Percentiles rank a stretch among this genome's conserved stretches.
Conservation (phyloP, 192 early-diverging fungal species). For the Pilobolus umbonatus region DNA sequence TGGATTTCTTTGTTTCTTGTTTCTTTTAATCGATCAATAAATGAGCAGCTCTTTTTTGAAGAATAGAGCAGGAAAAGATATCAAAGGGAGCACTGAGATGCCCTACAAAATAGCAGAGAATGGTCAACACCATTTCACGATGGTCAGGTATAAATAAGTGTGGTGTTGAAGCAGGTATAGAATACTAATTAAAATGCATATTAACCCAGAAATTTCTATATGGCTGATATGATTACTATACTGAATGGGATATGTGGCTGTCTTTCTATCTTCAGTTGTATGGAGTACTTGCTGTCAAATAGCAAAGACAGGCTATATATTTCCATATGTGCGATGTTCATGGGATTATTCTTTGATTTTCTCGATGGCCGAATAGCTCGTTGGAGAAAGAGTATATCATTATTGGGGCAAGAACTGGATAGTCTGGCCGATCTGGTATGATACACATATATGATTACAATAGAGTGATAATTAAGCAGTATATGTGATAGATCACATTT, state of each 20-base stretch:
- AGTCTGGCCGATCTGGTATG: slow-evolving; percentile 77
- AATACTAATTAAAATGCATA: neutral
- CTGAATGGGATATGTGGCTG: slow-evolving; percentile 75
- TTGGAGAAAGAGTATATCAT: slow-evolving; percentile 62
- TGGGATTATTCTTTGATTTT: slow-evolving; percentile 64
- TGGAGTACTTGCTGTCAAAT: slow-evolving; percentile 61
- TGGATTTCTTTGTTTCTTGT: too few relatives aligned
- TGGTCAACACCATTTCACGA: slow-evolving; percentile 10
- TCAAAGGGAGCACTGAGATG: too few relatives aligned
- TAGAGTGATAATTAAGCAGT: neutral
- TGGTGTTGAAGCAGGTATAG: too few relatives aligned
- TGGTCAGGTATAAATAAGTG: slow-evolving; percentile 8
- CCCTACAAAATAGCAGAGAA: neutral
- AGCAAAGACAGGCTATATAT: slow-evolving; percentile 52
- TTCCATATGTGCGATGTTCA: slow-evolving; percentile 58
- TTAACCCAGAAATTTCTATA: slow-evolving; percentile 53
- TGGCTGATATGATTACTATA: slow-evolving; percentile 81
- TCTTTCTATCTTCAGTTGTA: slow-evolving; percentile 60
- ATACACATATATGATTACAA: neutral
- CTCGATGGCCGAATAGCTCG: slow-evolving; percentile 76
- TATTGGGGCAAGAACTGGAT: slow-evolving; percentile 85
- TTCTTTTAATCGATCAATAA: too few relatives aligned
- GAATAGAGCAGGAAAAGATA: too few relatives aligned
- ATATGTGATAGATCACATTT: slow-evolving; percentile 10
- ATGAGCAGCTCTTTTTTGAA: too few relatives aligned